Percentiles rank a stretch among this genome's conserved stretches.
phyloP scores from a whole-genome alignment of 495 filamentous ascomycete species.

The Tuber melanosporum region DNA sequence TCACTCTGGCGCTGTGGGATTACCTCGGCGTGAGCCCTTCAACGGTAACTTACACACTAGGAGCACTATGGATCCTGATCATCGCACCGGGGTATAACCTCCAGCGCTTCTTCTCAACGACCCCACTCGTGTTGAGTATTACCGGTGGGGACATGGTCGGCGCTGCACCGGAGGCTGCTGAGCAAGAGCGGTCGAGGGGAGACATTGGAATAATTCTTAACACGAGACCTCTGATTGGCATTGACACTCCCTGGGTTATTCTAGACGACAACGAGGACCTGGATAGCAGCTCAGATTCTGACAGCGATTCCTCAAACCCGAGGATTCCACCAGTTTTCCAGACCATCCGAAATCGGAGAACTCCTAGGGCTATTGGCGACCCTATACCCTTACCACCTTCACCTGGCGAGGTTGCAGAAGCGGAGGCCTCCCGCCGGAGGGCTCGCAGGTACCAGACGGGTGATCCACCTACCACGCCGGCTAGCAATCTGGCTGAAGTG shows the following conservation, averaged over 20 bases:
- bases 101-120: not conserved
- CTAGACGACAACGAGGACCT: not conserved
- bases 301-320: not conserved
- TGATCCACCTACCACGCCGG: not conserved
- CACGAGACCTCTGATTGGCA: not conserved
- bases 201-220: not conserved
- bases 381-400: not conserved
- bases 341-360: not conserved
- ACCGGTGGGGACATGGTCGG: not conserved
- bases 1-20: not conserved
- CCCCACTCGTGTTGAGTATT: not conserved
- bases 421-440: not conserved
- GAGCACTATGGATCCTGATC: not conserved
- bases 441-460: not conserved
- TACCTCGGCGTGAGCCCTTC: not conserved
- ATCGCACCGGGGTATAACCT: not conserved
- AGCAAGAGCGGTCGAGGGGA: not conserved
- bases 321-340: not conserved
- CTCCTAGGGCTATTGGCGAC: not conserved
- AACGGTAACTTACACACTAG: not conserved
- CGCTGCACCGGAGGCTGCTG: not conserved
- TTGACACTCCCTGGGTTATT: not conserved
- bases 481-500: not conserved
- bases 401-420: not conserved
- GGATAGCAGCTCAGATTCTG: not conserved